Base-by-base conservation (phyloP, 1,284 basidiomycete species). In the Cutaneotrichosporon daszewskae region DNA sequence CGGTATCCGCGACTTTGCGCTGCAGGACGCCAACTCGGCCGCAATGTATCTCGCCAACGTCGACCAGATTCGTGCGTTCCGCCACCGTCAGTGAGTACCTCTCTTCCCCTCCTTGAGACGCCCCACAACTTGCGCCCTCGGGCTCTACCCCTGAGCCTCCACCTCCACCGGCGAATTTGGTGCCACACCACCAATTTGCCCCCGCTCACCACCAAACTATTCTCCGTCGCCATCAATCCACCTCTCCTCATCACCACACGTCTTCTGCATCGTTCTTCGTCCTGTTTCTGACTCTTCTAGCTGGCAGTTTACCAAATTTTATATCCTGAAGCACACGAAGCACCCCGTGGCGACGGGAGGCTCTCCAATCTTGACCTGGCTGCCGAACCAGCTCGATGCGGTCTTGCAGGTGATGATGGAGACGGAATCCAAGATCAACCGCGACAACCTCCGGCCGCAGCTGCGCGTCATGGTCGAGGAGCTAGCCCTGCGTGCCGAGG, bases 11-110 rank as follows among this genome's bases (percentile, higher is more conserved):
- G 32, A 48, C n/a, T 52, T 40, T 27, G 50, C 50, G 14, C 35
- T 48, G 17, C 18, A 37, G 28, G 33, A 52, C 43, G 27, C 50
- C 18, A 52, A 18, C 43, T 33, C 24, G 10, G 50, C 50, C 12
- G 50, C 50, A 0, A 26, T 32, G 16, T 52, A 52, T 40, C 45
- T 52, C 20, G 50, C 50, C 32, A 47, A 47, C 40, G 35, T 52
- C 22, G 50, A 52, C 50, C 50, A 52, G 50, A 52, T 52, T 29
- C 50, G 50, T 23, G 45, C 46, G 33, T 52, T 52, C 45, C 42
- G 50, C 14, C 46, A 52, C 50, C 42, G 50, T 25, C 50, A 47
- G 43, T 50, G 40, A 45, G 47, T 49, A n/a, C 18, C n/a, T 22
- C 18, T 26, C 25, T 42, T 23, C 14, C 18, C 9, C 4, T 17